Evolutionary conservation across 139 green algal genomes (phyloP).

Genomic region (Chlorella sp.): DNA sequence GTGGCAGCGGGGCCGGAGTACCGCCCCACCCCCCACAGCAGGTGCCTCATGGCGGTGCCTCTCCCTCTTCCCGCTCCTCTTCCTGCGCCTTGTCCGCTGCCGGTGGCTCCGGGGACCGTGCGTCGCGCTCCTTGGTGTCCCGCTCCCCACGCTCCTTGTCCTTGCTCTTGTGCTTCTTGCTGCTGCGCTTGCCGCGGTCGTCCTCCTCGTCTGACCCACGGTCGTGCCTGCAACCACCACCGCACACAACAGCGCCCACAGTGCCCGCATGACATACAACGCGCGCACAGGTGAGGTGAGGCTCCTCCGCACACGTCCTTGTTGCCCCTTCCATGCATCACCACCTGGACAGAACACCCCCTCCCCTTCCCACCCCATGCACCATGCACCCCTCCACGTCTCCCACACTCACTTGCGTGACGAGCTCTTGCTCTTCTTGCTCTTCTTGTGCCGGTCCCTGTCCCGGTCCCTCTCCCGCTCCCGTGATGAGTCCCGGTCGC

Average conservation of each 20-base stretch:
- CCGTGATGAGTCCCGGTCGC: neutral
- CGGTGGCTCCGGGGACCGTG: no score
- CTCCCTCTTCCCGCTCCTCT: no score
- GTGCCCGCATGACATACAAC: neutral
- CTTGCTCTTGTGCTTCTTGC: slow-evolving; percentile 3
- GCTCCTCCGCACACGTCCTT: no score
- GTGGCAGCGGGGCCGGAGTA: no score
- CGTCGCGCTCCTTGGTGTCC: no score
- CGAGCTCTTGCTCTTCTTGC: slow-evolving; percentile 8
- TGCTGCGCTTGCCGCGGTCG: slow-evolving; percentile 1
- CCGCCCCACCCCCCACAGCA: no score
- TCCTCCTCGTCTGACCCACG: neutral
- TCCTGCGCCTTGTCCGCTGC: no score
- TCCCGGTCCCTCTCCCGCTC: neutral
- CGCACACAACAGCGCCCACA: neutral
- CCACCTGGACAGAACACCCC: no score
- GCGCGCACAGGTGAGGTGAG: no score
- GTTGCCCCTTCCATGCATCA: no score
- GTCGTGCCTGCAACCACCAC: neutral
- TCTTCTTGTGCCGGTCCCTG: slow-evolving; percentile 4
- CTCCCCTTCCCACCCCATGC: neutral
- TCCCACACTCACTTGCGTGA: neutral
- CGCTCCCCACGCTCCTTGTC: neutral
- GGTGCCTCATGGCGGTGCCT: no score
- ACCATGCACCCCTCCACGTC: neutral